phyloP scores from a whole-genome alignment of 2,329 filamentous ascomycete genomes.

The Ambrosiella cleistominuta region DNA sequence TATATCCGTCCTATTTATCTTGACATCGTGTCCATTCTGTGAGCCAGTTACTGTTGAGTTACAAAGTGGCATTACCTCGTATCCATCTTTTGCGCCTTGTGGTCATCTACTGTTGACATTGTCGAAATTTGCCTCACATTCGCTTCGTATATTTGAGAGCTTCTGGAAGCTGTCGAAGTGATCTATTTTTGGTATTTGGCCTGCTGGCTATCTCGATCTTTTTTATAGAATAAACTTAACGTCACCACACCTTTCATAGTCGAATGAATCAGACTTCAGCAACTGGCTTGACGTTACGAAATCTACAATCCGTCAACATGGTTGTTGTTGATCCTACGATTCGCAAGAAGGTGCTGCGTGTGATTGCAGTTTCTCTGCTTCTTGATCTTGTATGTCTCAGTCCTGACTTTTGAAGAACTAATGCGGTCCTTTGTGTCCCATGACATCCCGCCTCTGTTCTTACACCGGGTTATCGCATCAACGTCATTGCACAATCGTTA shows the following conservation, averaged over 20 bases:
- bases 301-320: conserved; percentile 13
- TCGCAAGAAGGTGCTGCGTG: conserved; percentile 67
- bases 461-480: not conserved
- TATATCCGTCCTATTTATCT: not conserved
- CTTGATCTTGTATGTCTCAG: conserved; percentile 59
- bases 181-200: not conserved
- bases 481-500: not conserved
- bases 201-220: not conserved
- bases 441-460: not conserved
- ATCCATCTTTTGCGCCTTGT: no score
- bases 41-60: not conserved
- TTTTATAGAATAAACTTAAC: no score
- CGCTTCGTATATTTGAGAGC: not conserved
- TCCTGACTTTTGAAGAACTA: not conserved
- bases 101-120: not conserved
- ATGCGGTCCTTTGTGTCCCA: not conserved
- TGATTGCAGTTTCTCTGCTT: conserved; percentile 77
- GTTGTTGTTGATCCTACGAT: conserved; percentile 31
- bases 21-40: not conserved
- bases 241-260: no score
- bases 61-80: no score
- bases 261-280: not conserved
- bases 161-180: not conserved
- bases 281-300: not conserved
- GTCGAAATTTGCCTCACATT: not conserved